Evolutionary conservation across 495 filamentous ascomycete genomes (phyloP).

Genomic region (Penicillium coprophilum): DNA sequence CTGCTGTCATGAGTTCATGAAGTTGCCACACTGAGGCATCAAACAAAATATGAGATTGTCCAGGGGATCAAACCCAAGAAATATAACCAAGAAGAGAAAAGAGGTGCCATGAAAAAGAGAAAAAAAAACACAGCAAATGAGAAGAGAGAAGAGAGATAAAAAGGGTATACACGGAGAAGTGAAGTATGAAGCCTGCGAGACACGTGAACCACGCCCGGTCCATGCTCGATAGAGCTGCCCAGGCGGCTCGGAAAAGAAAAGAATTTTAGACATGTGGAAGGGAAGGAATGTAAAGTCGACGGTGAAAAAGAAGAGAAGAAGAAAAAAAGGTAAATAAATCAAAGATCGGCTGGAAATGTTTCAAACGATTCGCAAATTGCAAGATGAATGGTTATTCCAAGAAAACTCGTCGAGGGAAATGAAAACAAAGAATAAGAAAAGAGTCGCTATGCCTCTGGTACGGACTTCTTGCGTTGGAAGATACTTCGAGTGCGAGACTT

Average conservation of each 20-base stretch:
- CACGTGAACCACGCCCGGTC: conserved; percentile 13
- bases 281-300: conserved; percentile 7
- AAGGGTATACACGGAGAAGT: conserved; percentile 34
- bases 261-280: conserved; percentile 16
- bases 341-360: conserved; percentile 23
- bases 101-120: conserved; percentile 17
- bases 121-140: conserved; percentile 9
- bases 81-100: conserved; percentile 18
- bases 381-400: conserved; percentile 10
- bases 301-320: conserved; percentile 11
- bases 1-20: conserved; percentile 23
- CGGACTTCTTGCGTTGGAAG: conserved; percentile 63
- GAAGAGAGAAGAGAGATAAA: conserved; percentile 21
- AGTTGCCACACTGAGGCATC: conserved; percentile 3
- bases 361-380: conserved; percentile 20
- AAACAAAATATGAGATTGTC: not conserved
- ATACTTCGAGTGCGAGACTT: conserved; percentile 66
- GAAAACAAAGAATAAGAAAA: conserved; percentile 8
- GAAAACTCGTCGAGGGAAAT: conserved; percentile 11
- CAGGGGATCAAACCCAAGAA: conserved; percentile 4
- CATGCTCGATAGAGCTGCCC: conserved; percentile 31
- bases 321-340: conserved; percentile 9
- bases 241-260: conserved; percentile 24
- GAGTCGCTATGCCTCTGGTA: conserved; percentile 33
- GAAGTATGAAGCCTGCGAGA: conserved; percentile 29